These are phyloP conservation scores for Phylloporus scabripes DNA, from an alignment of 768 basidiomycete species.

Conservation along the genomic window DNA sequence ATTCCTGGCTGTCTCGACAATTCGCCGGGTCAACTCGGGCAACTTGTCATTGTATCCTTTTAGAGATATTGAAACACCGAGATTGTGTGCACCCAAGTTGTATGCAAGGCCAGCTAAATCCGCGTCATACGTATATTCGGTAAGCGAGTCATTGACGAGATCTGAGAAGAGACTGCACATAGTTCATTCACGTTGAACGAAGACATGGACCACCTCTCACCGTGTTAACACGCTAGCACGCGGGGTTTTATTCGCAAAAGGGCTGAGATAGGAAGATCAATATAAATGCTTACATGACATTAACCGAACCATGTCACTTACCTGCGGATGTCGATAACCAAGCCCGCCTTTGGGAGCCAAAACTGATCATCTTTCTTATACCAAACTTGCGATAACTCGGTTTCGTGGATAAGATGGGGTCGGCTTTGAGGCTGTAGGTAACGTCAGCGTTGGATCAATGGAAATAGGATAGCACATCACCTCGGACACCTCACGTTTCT, in stretches of 20 bases:
- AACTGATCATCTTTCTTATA: conserved; percentile 97
- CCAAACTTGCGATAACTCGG: conserved; percentile 73
- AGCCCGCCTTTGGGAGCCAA: conserved; percentile 87
- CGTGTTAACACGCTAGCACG: conserved; percentile 69
- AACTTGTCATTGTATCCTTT: conserved; percentile 93
- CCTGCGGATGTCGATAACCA: conserved; percentile 74
- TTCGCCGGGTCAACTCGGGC: conserved; percentile 61
- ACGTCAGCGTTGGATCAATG: background rate
- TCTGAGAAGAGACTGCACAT: conserved; percentile 65
- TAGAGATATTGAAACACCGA: conserved; percentile 62
- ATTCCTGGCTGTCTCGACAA: conserved; percentile 62
- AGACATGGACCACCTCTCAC: conserved; percentile 31
- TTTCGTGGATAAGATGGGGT: conserved; percentile 73
- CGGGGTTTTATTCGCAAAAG: conserved; percentile 55
- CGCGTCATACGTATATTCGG: conserved; percentile 90
- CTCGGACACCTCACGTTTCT: conserved; percentile 62
- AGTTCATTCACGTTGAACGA: background rate
- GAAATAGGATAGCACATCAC: conserved; percentile 33
- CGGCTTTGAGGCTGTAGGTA: conserved; percentile 58
- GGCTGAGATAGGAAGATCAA: conserved; percentile 34
- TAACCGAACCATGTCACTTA: conserved; percentile 23
- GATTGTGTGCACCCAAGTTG: conserved; percentile 52
- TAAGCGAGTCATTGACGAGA: conserved; percentile 81
- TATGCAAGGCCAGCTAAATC: conserved; percentile 86
- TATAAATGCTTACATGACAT: background rate